phyloP scores from a whole-genome alignment of 176 grass and related monocot species.

The Echinochloa phyllopogon region DNA sequence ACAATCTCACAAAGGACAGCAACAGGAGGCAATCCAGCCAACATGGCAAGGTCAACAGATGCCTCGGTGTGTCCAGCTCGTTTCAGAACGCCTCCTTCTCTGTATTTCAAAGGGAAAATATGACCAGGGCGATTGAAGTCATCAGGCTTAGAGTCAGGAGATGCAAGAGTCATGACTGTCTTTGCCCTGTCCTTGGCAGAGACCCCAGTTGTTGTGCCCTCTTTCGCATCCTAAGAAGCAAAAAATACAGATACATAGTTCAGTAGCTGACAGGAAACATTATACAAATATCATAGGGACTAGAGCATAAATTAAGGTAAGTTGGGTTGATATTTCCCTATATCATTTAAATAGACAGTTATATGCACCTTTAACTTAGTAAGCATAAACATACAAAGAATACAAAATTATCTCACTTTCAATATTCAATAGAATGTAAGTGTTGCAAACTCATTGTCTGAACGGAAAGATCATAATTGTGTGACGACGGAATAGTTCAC shows the following conservation, averaged over 20 bases:
- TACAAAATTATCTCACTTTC: background rate
- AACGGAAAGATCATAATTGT: background rate
- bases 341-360: constrained; percentile 21
- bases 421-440: background rate
- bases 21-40: constrained; percentile 76
- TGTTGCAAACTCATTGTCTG: background rate
- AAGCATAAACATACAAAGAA: background rate
- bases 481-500: background rate
- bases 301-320: background rate
- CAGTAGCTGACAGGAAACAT: background rate
- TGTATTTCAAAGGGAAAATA: constrained; percentile 92
- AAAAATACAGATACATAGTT: constrained; percentile 23
- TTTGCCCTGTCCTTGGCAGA: constrained; percentile 87
- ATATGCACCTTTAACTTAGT: background rate
- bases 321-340: background rate
- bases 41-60: constrained; percentile 77
- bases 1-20: constrained; percentile 86
- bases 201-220: constrained; percentile 83
- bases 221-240: constrained; percentile 79
- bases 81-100: constrained; percentile 91
- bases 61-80: constrained; percentile 92
- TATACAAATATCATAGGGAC: background rate
- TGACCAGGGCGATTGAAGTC: constrained; percentile 91
- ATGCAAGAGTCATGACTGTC: constrained; percentile 75
- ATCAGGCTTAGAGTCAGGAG: constrained; percentile 64